phyloP scores from a whole-genome alignment of 495 filamentous ascomycete genomes.

The Penicillium crystallinum region DNA sequence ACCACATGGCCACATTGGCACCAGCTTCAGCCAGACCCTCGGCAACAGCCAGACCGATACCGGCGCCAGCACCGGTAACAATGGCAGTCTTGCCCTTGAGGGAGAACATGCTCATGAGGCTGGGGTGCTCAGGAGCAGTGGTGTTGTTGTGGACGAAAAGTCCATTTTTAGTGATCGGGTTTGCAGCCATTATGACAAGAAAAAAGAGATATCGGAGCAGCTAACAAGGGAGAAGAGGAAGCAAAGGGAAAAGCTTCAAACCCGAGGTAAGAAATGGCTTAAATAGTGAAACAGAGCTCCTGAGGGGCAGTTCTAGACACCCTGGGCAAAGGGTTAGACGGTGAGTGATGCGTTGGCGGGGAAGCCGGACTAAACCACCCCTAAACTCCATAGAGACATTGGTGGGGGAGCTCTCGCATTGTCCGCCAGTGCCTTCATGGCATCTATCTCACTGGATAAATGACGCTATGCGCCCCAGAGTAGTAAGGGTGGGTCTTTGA shows the following conservation, averaged over 20 bases:
- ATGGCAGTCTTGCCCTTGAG: slow-evolving; percentile 80
- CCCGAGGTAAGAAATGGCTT: slow-evolving; percentile 1
- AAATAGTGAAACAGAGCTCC: slow-evolving; percentile 17
- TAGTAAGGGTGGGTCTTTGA: not conserved
- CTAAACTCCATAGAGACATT: not conserved
- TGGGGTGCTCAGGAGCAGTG: slow-evolving; percentile 51
- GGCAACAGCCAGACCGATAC: slow-evolving; percentile 77
- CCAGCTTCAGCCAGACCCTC: slow-evolving; percentile 75
- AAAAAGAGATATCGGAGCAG: not conserved
- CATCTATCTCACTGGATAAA: not conserved
- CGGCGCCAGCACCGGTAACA: slow-evolving; percentile 73
- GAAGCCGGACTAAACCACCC: not conserved
- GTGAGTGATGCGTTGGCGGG: slow-evolving; percentile 10
- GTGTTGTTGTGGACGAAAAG: slow-evolving; percentile 59
- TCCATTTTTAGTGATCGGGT: slow-evolving; percentile 37
- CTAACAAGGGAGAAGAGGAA: not conserved
- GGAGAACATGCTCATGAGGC: slow-evolving; percentile 75
- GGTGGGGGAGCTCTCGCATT: slow-evolving; percentile 4
- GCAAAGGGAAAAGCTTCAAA: not conserved
- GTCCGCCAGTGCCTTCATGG: not conserved
- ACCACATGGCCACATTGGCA: slow-evolving; percentile 85
- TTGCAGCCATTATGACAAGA: slow-evolving; percentile 28
- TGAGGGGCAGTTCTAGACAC: not conserved
- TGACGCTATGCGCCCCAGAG: slow-evolving; percentile 12
- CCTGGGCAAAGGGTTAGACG: slow-evolving; percentile 2